A percentile compares a stretch with the other conserved stretches of the same genome.
Evolutionary conservation across 2,329 filamentous ascomycete species (phyloP).

Genomic region (Epichloe brachyelytri): DNA sequence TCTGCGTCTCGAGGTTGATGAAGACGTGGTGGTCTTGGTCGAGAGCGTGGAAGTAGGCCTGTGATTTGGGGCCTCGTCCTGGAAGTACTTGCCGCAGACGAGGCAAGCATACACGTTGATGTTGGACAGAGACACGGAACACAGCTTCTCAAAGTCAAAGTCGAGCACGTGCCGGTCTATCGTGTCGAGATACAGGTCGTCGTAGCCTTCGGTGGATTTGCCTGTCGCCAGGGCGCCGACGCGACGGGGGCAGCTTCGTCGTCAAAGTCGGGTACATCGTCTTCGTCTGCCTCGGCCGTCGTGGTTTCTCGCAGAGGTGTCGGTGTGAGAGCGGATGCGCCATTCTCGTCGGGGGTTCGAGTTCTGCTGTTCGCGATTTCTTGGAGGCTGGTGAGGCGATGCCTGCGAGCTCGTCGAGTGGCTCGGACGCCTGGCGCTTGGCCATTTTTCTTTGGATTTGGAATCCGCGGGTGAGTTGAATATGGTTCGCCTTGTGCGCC

Average conservation of each 20-base stretch:
- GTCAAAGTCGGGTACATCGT: constrained; percentile 25
- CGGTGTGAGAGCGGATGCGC: constrained; percentile 16
- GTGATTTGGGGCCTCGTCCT: constrained; percentile 83
- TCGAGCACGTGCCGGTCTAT: constrained; percentile 87
- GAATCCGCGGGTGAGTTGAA: too few species aligned
- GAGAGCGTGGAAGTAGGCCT: constrained; percentile 94
- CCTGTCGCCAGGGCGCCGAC: constrained; percentile 50
- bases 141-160: constrained; percentile 98
- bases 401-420: constrained; percentile 42
- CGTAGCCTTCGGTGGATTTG: constrained; percentile 72
- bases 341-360: constrained; percentile 21
- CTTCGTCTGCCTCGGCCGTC: constrained; percentile 12
- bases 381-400: constrained; percentile 47
- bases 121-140: constrained; percentile 88
- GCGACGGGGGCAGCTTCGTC: constrained; percentile 26
- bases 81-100: constrained; percentile 95
- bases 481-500: too few species aligned
- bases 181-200: constrained; percentile 93
- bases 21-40: constrained; percentile 95
- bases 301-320: constrained; percentile 6
- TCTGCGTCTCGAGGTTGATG: constrained; percentile 92
- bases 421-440: constrained; percentile 48
- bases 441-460: constrained; percentile 15
- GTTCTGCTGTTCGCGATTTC: constrained; percentile 39
- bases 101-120: constrained; percentile 98